Evolutionary conservation across 1,284 basidiomycete genomes (phyloP).

Genomic region (Dichomitus squalens): DNA sequence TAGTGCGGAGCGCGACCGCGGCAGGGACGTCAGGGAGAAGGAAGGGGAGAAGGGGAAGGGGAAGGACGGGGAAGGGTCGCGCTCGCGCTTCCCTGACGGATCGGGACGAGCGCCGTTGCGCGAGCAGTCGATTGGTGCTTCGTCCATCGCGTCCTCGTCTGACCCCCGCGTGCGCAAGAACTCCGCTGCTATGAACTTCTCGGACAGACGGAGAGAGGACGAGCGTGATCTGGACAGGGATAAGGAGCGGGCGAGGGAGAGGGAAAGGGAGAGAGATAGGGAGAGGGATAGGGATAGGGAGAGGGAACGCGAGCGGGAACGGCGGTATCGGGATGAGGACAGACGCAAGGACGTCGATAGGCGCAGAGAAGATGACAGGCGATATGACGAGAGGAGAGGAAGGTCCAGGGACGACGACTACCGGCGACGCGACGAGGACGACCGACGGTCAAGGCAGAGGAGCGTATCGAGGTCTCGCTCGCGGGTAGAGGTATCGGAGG

Average conservation of each 20-base stretch:
- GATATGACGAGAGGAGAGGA: neutral
- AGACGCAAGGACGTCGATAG: constrained; percentile 7
- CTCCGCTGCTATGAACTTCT: constrained; percentile 2
- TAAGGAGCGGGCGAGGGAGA: neutral
- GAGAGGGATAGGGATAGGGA: neutral
- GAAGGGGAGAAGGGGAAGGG: neutral
- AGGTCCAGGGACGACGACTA: neutral
- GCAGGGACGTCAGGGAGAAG: neutral
- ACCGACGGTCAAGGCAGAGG: neutral
- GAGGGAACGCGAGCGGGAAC: neutral
- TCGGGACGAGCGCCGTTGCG: neutral
- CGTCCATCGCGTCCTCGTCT: constrained; percentile 15
- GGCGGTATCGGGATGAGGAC: constrained; percentile 5
- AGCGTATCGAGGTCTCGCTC: neutral
- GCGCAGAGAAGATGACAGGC: constrained; percentile 8
- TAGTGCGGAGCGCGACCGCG: too few species aligned
- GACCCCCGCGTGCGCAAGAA: constrained; percentile 2
- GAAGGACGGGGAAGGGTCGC: neutral
- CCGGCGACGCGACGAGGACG: neutral
- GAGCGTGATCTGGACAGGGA: neutral
- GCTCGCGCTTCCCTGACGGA: neutral
- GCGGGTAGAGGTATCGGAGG: constrained; percentile 20
- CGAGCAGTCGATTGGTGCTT: constrained; percentile 10
- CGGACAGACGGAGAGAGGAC: constrained; percentile 4
- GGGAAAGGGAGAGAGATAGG: constrained; percentile 1